These are phyloP conservation scores for Fusarium sp. DNA, from an alignment of 2,329 filamentous ascomycete genomes.

Conservation along the genomic window DNA sequence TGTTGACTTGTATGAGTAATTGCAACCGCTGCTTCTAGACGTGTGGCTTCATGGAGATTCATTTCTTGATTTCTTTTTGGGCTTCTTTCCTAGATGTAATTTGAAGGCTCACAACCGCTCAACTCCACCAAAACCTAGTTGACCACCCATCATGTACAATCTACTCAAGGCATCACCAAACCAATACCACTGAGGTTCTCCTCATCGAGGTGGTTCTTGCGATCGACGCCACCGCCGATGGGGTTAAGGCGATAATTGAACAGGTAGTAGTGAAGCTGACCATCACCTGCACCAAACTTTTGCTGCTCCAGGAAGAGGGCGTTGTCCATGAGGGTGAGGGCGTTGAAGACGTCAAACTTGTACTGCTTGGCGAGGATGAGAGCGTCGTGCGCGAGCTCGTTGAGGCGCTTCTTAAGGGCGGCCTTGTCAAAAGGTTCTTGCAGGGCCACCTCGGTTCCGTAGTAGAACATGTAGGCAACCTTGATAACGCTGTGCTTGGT, in stretches of 20 bases:
- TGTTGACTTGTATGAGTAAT: constrained; percentile 10
- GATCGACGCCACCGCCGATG: constrained; percentile 88
- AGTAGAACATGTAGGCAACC: constrained; percentile 98
- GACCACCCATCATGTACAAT: neutral
- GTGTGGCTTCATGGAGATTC: constrained; percentile 9
- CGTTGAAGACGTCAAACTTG: constrained; percentile 97
- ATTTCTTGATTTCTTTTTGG: constrained; percentile 18
- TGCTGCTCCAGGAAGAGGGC: constrained; percentile 92
- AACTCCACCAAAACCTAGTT: constrained; percentile 5
- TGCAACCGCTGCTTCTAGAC: constrained; percentile 12
- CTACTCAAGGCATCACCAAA: constrained; percentile 75
- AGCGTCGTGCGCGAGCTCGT: constrained; percentile 84
- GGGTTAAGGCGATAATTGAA: constrained; percentile 95
- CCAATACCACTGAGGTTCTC: constrained; percentile 87
- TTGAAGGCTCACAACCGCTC: neutral
- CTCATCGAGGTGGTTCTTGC: constrained; percentile 81
- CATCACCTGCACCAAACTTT: constrained; percentile 94
- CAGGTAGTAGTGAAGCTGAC: constrained; percentile 95
- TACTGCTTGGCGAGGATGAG: constrained; percentile 86
- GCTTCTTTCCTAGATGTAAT: neutral
- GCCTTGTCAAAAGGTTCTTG: constrained; percentile 62
- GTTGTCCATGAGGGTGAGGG: constrained; percentile 93
- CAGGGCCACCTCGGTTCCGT: constrained; percentile 86
- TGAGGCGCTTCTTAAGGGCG: constrained; percentile 82
- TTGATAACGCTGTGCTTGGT: constrained; percentile 82